phyloP scores from a whole-genome alignment of 2,329 filamentous ascomycete genomes.

The Exserohilum rostratum region DNA sequence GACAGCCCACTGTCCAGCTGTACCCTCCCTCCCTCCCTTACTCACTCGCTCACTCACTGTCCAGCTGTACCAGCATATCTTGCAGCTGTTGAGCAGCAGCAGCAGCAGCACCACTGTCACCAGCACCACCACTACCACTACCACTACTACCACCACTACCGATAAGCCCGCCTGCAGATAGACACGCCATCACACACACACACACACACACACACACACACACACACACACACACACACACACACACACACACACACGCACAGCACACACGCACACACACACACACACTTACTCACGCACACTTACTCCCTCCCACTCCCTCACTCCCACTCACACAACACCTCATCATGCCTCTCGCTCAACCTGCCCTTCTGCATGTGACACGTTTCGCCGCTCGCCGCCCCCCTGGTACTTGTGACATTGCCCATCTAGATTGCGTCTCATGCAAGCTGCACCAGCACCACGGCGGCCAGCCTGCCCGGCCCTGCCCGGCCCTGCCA shows the following conservation, averaged over 20 bases:
- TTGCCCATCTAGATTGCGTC: constrained; percentile 18
- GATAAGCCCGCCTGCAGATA: too few species aligned
- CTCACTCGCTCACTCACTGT: too few species aligned
- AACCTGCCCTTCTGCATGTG: constrained; percentile 30
- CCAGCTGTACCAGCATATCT: too few species aligned
- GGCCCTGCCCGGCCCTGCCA: not conserved
- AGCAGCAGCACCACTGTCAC: too few species aligned
- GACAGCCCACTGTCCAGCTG: too few species aligned
- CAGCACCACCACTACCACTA: too few species aligned
- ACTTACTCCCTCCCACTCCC: not conserved
- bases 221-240: not conserved
- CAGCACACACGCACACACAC: not conserved
- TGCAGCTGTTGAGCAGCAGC: too few species aligned
- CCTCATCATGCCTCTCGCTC: constrained; percentile 19
- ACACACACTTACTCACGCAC: not conserved
- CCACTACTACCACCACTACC: too few species aligned
- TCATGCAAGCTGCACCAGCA: constrained; percentile 11
- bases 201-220: not conserved
- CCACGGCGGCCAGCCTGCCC: not conserved
- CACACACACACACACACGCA: not conserved
- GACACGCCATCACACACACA: not conserved
- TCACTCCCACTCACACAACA: not conserved
- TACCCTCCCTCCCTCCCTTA: too few species aligned
- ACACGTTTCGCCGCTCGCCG: constrained; percentile 25
- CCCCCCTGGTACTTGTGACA: constrained; percentile 18